Percentiles rank a stretch among this genome's conserved stretches.
phyloP scores from a whole-genome alignment of 1,284 basidiomycete species.

The Ustilago hordei region DNA sequence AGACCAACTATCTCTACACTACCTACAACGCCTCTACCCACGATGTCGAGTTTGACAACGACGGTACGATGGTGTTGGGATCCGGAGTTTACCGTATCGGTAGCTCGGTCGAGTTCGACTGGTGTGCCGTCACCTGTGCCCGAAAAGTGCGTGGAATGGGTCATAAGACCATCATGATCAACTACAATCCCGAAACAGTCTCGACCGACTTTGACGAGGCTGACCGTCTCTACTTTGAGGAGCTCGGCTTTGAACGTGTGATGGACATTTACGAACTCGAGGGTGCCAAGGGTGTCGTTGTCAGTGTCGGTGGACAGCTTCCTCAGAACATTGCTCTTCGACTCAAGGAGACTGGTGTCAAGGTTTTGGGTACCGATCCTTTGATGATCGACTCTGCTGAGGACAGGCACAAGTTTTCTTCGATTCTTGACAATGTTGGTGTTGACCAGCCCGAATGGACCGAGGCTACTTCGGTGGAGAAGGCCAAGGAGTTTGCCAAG shows the following conservation, averaged over 20 bases:
- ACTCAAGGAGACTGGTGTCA: constrained; percentile 88
- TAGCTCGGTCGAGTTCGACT: constrained; percentile 98
- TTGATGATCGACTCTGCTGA: constrained; percentile 95
- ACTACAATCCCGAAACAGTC: constrained; percentile 99
- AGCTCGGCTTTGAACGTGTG: constrained; percentile 95
- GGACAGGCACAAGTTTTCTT: constrained; percentile 99
- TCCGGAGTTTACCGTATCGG: constrained; percentile 99
- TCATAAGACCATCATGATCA: constrained; percentile 97
- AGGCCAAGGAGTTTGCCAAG: constrained; percentile 90
- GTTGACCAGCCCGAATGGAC: constrained; percentile 98
- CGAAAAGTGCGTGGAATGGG: constrained; percentile 90
- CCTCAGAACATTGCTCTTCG: constrained; percentile 97
- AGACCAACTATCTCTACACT: constrained; percentile 99
- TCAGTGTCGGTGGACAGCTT: constrained; percentile 89
- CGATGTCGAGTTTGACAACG: constrained; percentile 94
- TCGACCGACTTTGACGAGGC: constrained; percentile 99
- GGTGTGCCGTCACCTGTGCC: constrained; percentile 99
- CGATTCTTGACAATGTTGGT: constrained; percentile 90
- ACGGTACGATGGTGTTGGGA: constrained; percentile 99
- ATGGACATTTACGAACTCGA: constrained; percentile 99
- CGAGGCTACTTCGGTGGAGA: constrained; percentile 87
- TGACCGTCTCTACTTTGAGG: constrained; percentile 97
- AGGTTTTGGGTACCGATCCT: constrained; percentile 95
- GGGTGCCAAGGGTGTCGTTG: constrained; percentile 89
- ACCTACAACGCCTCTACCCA: constrained; percentile 98